Evolutionary conservation across 495 filamentous ascomycete species (phyloP).

Genomic region (Aspergillus nidulans): DNA sequence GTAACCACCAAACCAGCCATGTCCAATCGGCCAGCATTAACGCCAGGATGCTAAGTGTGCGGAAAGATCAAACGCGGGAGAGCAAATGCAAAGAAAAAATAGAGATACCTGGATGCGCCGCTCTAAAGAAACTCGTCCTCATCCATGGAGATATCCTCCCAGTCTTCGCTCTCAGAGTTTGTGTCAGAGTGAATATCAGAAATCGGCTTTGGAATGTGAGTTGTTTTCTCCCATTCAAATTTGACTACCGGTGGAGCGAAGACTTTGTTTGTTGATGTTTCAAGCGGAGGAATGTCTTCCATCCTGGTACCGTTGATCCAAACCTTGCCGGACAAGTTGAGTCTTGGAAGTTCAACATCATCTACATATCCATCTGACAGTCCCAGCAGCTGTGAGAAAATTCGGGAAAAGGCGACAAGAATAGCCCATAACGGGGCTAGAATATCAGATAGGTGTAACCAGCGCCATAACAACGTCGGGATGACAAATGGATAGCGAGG

Average conservation of each 20-base stretch:
- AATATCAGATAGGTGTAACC: constrained; percentile 34
- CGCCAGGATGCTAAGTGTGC: background rate
- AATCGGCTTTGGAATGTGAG: constrained; percentile 4
- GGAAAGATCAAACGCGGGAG: background rate
- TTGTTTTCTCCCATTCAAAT: constrained; percentile 15
- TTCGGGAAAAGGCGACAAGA: constrained; percentile 25
- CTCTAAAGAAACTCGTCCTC: constrained; percentile 32
- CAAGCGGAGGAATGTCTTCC: constrained; percentile 9
- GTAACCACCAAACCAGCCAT: background rate
- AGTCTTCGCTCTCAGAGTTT: background rate
- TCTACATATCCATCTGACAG: constrained; percentile 45
- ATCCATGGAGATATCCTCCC: constrained; percentile 27
- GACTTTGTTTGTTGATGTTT: constrained; percentile 10
- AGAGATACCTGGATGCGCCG: background rate
- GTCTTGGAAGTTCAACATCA: constrained; percentile 18
- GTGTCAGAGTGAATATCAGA: constrained; percentile 5
- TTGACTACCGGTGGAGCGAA: constrained; percentile 16
- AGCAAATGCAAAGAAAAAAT: background rate
- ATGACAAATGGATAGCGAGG: constrained; percentile 44
- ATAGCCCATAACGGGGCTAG: constrained; percentile 32
- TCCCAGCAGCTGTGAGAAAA: constrained; percentile 35
- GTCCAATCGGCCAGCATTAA: background rate
- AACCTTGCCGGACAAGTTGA: constrained; percentile 32
- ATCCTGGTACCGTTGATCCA: constrained; percentile 31
- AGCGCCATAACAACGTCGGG: constrained; percentile 44